These are phyloP conservation scores for Zygoascus meyerae DNA, from an alignment of 1,139 yeast genomes.

Conservation along the genomic window DNA sequence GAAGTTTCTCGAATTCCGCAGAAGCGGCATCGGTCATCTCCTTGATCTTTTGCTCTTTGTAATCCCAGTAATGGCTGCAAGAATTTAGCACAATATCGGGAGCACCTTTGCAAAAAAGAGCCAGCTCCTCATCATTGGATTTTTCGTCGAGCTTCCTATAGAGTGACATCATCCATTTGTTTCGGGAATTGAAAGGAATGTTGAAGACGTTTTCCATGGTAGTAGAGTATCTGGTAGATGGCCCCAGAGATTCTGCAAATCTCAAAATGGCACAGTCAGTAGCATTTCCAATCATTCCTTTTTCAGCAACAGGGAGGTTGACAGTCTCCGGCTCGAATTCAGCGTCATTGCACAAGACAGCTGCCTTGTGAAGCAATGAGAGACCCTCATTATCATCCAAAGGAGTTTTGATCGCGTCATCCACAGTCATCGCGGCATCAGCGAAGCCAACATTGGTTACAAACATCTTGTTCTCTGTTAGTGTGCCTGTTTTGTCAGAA, in stretches of 20 bases:
- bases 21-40: conserved; percentile 19
- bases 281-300: conserved; percentile 42
- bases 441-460: conserved; percentile 39
- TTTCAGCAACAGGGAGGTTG: conserved; percentile 25
- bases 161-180: conserved; percentile 42
- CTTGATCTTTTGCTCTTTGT: conserved; percentile 17
- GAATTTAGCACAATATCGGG: conserved; percentile 43
- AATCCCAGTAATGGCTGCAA: conserved; percentile 30
- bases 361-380: conserved; percentile 15
- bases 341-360: conserved; percentile 41
- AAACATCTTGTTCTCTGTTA: conserved; percentile 48
- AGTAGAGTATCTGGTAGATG: conserved; percentile 4
- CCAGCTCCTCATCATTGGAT: not conserved
- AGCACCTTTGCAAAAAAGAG: conserved; percentile 40
- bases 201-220: conserved; percentile 11
- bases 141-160: conserved; percentile 18
- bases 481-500: conserved; percentile 52
- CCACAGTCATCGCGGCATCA: conserved; percentile 16
- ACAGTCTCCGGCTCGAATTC: conserved; percentile 26
- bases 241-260: conserved; percentile 32
- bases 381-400: conserved; percentile 13
- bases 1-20: conserved; percentile 29
- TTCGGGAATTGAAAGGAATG: conserved; percentile 44
- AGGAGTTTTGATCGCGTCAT: conserved; percentile 17
- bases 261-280: conserved; percentile 45